A percentile compares a stretch with the other conserved stretches of the same genome.
phyloP scores from a whole-genome alignment of 2,329 filamentous ascomycete genomes.

The Aspergillus proliferans region DNA sequence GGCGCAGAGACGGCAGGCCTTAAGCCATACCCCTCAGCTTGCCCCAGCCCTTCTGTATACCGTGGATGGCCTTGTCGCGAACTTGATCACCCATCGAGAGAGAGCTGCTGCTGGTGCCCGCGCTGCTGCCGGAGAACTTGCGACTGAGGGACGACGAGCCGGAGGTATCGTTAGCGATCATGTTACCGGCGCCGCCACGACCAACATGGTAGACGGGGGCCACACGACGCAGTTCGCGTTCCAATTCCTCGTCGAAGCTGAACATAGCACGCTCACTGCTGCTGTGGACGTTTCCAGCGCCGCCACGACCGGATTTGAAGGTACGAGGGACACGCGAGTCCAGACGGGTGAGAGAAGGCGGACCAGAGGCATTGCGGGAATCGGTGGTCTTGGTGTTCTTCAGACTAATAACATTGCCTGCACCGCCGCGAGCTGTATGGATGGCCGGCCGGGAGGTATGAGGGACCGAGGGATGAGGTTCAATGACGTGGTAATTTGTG shows the following conservation, averaged over 20 bases:
- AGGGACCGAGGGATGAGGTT: constrained; percentile 56
- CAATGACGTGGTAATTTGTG: constrained; percentile 50
- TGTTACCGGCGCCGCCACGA: constrained; percentile 56
- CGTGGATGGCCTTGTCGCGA: constrained; percentile 29
- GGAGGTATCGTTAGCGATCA: constrained; percentile 23
- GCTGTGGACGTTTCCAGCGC: constrained; percentile 51
- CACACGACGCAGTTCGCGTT: constrained; percentile 49
- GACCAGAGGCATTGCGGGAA: constrained; percentile 37
- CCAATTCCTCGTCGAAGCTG: constrained; percentile 61
- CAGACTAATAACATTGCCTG: constrained; percentile 52
- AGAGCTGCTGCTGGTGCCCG: constrained; percentile 30
- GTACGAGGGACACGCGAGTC: constrained; percentile 36
- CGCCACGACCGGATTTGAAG: constrained; percentile 47
- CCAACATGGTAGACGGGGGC: constrained; percentile 61
- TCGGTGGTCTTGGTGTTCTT: constrained; percentile 47
- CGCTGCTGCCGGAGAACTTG: constrained; percentile 32
- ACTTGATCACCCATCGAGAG: constrained; percentile 29
- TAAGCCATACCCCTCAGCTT: constrained; percentile 34
- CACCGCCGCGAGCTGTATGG: constrained; percentile 52
- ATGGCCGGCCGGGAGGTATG: constrained; percentile 43
- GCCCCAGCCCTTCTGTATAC: constrained; percentile 36
- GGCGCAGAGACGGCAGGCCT: background rate
- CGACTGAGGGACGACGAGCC: constrained; percentile 23
- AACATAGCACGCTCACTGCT: constrained; percentile 55
- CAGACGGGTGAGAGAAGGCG: constrained; percentile 47